Conservation (phyloP, 176 grass and related monocot species). For the Oryza australiensis region DNA sequence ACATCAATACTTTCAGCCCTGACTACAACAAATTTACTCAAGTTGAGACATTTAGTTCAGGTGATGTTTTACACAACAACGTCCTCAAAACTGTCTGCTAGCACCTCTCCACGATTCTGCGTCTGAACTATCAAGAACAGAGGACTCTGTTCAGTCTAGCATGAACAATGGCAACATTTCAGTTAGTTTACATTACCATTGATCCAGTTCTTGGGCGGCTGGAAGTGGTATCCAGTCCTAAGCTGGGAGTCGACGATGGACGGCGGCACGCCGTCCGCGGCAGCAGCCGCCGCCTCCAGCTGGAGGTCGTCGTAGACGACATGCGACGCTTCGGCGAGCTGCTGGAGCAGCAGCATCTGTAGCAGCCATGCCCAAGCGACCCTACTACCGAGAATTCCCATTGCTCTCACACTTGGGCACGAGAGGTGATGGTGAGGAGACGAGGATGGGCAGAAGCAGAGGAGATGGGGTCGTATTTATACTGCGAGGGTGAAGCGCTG, state of each 20-base stretch:
- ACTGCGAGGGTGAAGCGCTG: not conserved
- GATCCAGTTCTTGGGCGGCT: conserved; percentile 69
- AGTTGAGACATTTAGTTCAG: not conserved
- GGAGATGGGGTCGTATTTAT: conserved; percentile 45
- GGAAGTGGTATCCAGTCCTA: conserved; percentile 65
- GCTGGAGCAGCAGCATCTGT: conserved; percentile 29
- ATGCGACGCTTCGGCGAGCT: conserved; percentile 51
- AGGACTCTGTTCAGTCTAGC: not conserved
- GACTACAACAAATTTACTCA: not conserved
- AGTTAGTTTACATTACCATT: conserved; percentile 56
- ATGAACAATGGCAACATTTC: not conserved
- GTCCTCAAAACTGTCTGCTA: not conserved
- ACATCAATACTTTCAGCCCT: not conserved
- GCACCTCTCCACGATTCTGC: not conserved
- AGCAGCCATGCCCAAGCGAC: conserved; percentile 30
- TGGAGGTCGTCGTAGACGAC: conserved; percentile 42
- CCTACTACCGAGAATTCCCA: conserved; percentile 22
- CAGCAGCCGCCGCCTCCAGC: not conserved
- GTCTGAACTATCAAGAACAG: not conserved
- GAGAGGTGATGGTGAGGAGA: not conserved
- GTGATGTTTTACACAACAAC: not conserved
- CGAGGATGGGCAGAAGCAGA: conserved; percentile 27
- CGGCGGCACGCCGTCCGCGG: conserved; percentile 28
- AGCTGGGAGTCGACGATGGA: conserved; percentile 46
- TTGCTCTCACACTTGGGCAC: conserved; percentile 7